Evolutionary conservation across 148 eudicot genomes (phyloP).

Genomic region (Limonium bicolor): DNA sequence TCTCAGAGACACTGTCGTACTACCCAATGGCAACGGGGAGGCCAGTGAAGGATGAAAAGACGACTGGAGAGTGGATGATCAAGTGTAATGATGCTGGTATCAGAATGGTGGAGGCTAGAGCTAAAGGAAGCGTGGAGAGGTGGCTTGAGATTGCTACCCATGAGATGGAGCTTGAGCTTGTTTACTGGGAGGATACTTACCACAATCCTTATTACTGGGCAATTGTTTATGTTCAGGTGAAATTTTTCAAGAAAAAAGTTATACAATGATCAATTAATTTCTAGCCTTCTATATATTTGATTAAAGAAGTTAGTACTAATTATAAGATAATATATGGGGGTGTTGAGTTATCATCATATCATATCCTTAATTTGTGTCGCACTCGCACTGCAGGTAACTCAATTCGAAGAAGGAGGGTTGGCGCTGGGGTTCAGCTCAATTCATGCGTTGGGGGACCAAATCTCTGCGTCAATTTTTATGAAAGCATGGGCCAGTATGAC

Average conservation of each 20-base stretch:
- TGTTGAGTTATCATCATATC: no score
- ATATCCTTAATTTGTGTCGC: neutral
- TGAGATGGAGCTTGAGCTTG: conserved; percentile 41
- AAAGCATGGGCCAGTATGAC: conserved; percentile 43
- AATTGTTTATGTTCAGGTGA: conserved; percentile 41
- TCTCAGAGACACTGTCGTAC: conserved; percentile 22
- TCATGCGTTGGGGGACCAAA: conserved; percentile 48
- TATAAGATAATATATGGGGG: no score
- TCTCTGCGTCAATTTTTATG: conserved; percentile 26
- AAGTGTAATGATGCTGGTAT: conserved; percentile 66
- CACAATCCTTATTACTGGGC: conserved; percentile 46
- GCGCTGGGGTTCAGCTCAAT: conserved; percentile 58
- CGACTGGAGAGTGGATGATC: conserved; percentile 38
- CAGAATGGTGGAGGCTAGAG: conserved; percentile 41
- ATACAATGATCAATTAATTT: neutral
- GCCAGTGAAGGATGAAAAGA: conserved; percentile 14
- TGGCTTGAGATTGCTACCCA: conserved; percentile 38
- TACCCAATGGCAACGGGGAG: conserved; percentile 37
- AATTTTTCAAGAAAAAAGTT: neutral
- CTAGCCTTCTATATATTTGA: neutral
- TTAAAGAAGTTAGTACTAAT: neutral
- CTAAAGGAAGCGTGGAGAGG: conserved; percentile 41
- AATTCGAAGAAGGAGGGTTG: conserved; percentile 63
- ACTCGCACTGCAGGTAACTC: conserved; percentile 32
- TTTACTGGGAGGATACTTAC: conserved; percentile 54